Percentiles rank a stretch among this genome's conserved stretches.
phyloP scores from a whole-genome alignment of 305 asterid genomes.

The Solanum aculeatissimum region DNA sequence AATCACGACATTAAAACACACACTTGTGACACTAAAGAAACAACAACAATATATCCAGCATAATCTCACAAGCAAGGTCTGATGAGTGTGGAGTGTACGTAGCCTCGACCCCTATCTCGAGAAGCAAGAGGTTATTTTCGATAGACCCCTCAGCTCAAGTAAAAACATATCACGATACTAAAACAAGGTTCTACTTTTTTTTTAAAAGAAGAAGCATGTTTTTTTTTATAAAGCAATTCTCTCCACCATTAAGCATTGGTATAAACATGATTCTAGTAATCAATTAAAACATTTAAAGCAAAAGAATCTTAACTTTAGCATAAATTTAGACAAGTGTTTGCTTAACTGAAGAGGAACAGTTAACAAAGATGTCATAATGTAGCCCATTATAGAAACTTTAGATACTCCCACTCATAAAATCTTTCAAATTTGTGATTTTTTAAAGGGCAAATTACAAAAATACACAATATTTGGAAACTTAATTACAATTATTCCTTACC shows the following conservation, averaged over 20 bases:
- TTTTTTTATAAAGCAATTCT: not conserved
- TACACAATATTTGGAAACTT: too few species aligned
- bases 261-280: not conserved
- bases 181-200: not conserved
- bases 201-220: not conserved
- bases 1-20: not conserved
- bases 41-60: not conserved
- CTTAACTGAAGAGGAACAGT: not conserved
- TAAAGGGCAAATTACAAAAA: too few species aligned
- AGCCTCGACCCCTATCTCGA: not conserved
- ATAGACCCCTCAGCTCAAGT: not conserved
- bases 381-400: constrained; percentile 5
- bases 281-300: not conserved
- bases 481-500: too few species aligned
- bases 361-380: not conserved
- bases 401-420: constrained; percentile 5
- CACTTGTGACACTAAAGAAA: not conserved
- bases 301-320: not conserved
- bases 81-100: not conserved
- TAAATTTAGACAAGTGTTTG: not conserved
- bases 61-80: not conserved
- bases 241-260: not conserved
- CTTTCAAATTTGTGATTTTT: not conserved
- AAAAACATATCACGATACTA: not conserved
- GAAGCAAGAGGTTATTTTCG: not conserved